These are phyloP conservation scores for Ustilago cynodontis DNA, from an alignment of 1,284 basidiomycete genomes.

Conservation along the genomic window DNA sequence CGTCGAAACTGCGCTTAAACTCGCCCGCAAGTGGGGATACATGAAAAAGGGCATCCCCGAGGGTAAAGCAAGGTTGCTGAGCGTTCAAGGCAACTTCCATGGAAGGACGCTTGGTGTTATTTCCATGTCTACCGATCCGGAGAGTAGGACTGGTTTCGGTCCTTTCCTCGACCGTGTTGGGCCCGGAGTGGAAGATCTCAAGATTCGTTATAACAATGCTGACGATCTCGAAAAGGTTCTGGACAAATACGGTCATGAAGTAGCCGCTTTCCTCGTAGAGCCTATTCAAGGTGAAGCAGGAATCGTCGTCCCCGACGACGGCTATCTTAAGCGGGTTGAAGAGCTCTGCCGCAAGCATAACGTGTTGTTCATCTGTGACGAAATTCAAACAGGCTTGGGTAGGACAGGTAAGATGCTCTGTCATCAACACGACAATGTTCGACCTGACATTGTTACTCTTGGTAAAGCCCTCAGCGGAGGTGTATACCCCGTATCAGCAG, in stretches of 20 bases:
- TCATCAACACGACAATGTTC: conserved; percentile 82
- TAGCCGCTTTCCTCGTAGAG: conserved; percentile 94
- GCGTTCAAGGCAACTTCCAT: conserved; percentile 93
- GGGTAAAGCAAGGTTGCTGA: conserved; percentile 88
- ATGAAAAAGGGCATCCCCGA: conserved; percentile 81
- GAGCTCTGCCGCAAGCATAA: conserved; percentile 93
- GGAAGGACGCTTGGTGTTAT: conserved; percentile 92
- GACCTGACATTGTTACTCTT: conserved; percentile 91
- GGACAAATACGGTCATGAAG: conserved; percentile 82
- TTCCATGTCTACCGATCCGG: conserved; percentile 95
- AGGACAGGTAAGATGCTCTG: conserved; percentile 72
- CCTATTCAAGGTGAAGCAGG: conserved; percentile 99
- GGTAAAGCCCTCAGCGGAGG: conserved; percentile 97
- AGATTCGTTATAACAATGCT: conserved; percentile 65
- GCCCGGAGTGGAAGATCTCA: conserved; percentile 72
- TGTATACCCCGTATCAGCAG: conserved; percentile 95
- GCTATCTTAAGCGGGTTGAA: conserved; percentile 83
- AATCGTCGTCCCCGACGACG: conserved; percentile 90
- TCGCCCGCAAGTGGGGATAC: conserved; percentile 70
- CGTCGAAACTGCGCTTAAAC: conserved; percentile 81
- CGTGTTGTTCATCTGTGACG: conserved; percentile 94
- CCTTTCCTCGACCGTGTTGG: conserved; percentile 90
- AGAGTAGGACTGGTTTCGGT: conserved; percentile 87
- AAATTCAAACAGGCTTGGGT: conserved; percentile 83
- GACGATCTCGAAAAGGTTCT: conserved; percentile 86